A percentile compares a stretch with the other conserved stretches of the same genome.
These are phyloP conservation scores for Colletotrichum sp. DNA, from an alignment of 2,329 filamentous ascomycete genomes.

Conservation along the genomic window DNA sequence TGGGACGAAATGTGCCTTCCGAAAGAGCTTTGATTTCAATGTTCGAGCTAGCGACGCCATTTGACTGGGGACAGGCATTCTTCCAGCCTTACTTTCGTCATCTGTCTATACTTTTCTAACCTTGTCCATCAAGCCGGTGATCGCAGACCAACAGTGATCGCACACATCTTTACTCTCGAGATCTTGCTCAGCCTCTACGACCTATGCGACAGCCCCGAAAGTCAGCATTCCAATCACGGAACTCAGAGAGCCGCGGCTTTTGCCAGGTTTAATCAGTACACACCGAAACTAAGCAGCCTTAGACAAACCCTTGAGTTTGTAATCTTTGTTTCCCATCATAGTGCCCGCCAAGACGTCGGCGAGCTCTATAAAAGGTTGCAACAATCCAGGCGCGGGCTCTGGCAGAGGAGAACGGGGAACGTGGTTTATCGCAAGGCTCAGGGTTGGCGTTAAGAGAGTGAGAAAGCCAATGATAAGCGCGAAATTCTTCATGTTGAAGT, in stretches of 20 bases:
- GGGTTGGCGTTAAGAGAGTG: fast-evolving
- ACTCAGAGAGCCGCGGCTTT: background rate
- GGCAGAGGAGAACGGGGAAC: background rate
- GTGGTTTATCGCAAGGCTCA: background rate
- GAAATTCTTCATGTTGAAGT: background rate
- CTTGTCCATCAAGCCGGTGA: background rate
- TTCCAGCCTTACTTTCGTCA: no score
- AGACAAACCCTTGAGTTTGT: no score
- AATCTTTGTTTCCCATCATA: no score
- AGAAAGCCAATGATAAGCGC: background rate
- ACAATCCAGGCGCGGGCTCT: background rate
- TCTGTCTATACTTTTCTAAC: no score
- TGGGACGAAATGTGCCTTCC: no score
- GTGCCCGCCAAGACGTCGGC: no score
- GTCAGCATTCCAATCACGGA: background rate
- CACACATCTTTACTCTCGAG: background rate
- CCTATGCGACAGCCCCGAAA: background rate
- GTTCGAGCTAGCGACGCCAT: no score
- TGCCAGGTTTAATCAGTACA: background rate
- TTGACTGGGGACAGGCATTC: no score
- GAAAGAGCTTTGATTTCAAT: no score
- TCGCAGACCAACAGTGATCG: background rate
- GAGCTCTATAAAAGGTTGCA: no score
- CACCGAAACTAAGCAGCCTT: background rate
- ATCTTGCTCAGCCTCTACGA: background rate